Evolutionary conservation across 768 basidiomycete species (phyloP).

Genomic region (Strobilomyces confusus): DNA sequence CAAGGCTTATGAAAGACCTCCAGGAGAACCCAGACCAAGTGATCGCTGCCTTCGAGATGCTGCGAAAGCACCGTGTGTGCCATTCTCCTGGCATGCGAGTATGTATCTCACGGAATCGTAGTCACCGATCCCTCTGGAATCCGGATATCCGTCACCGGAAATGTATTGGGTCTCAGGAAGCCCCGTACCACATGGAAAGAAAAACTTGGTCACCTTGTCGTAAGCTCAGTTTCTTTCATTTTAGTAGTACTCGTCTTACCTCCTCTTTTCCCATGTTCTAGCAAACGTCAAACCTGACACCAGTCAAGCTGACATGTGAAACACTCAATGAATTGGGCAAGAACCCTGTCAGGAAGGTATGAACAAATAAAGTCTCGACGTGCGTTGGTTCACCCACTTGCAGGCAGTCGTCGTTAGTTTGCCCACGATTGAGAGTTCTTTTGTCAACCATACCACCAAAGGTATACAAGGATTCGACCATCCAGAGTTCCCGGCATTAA

Average conservation of each 20-base stretch:
- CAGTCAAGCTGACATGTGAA: conserved; percentile 61
- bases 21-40: conserved; percentile 71
- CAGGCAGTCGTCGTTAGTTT: conserved; percentile 85
- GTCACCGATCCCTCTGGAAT: conserved; percentile 81
- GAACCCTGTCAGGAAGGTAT: conserved; percentile 67
- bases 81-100: not conserved
- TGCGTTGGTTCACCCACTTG: conserved; percentile 1
- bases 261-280: conserved; percentile 1
- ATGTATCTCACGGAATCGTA: conserved; percentile 29
- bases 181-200: conserved; percentile 75
- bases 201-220: conserved; percentile 58
- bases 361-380: not conserved
- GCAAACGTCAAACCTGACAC: conserved; percentile 53
- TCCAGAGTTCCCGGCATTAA: conserved; percentile 79
- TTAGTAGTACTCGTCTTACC: not conserved
- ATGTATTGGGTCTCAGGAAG: conserved; percentile 62
- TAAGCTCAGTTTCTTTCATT: conserved; percentile 37
- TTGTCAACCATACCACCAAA: conserved; percentile 71
- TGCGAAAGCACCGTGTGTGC: conserved; percentile 62
- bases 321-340: conserved; percentile 75
- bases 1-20: conserved; percentile 64
- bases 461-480: conserved; percentile 78
- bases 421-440: conserved; percentile 93
- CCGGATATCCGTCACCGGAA: conserved; percentile 88
- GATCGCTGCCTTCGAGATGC: conserved; percentile 68